Conservation (phyloP, 805 yeast species). For the Candida corydali region DNA sequence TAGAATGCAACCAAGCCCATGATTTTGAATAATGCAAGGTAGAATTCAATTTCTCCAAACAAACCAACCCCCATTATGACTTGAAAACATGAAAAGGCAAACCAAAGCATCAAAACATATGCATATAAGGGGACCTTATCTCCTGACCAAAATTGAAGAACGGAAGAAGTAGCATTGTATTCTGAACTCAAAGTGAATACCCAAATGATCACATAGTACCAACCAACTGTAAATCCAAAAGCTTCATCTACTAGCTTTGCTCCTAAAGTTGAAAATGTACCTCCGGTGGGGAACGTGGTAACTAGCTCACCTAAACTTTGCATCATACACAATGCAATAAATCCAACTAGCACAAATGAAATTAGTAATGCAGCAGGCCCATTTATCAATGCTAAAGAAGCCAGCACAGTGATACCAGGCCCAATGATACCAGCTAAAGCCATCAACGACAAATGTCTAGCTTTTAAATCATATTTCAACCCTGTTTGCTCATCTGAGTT, state of each 20-base stretch:
- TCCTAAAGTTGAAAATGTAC: slow-evolving; percentile 50
- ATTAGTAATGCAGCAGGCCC: slow-evolving; percentile 52
- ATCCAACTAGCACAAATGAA: slow-evolving; percentile 51
- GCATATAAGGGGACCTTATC: slow-evolving; percentile 52
- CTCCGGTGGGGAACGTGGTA: slow-evolving; percentile 48
- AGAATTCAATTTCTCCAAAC: slow-evolving; percentile 56
- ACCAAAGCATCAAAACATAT: slow-evolving; percentile 52
- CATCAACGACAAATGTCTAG: slow-evolving; percentile 47
- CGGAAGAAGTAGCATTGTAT: slow-evolving; percentile 50
- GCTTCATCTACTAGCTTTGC: slow-evolving; percentile 50
- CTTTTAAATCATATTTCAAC: slow-evolving; percentile 44
- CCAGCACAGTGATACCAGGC: slow-evolving; percentile 54
- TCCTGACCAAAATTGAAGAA: slow-evolving; percentile 44
- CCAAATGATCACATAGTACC: slow-evolving; percentile 55
- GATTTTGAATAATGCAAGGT: slow-evolving; percentile 48
- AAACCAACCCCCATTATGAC: slow-evolving; percentile 43
- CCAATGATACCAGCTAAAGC: slow-evolving; percentile 59
- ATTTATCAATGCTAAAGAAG: slow-evolving; percentile 45
- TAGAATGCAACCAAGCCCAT: slow-evolving; percentile 47
- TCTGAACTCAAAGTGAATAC: slow-evolving; percentile 52
- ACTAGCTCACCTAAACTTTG: slow-evolving; percentile 54
- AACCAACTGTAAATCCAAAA: slow-evolving; percentile 53
- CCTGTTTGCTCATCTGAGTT: slow-evolving; percentile 23
- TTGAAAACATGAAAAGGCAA: slow-evolving; percentile 45
- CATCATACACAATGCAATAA: slow-evolving; percentile 53